phyloP scores from a whole-genome alignment of 2,329 filamentous ascomycete genomes.

The Aurifilum marmelostoma region DNA sequence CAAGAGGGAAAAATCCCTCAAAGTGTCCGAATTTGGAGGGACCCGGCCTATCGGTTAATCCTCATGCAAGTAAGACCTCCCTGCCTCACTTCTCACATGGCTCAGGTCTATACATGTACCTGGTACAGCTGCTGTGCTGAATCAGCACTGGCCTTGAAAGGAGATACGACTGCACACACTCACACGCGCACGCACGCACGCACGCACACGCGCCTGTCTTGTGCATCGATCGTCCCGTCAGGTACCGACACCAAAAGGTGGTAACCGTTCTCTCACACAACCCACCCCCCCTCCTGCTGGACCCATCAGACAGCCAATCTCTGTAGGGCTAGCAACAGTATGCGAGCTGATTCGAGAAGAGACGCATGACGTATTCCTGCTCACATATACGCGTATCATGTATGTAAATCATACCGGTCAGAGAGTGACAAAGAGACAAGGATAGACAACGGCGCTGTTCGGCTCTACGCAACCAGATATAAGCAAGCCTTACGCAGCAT shows the following conservation, averaged over 20 bases:
- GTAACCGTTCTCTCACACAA: not conserved
- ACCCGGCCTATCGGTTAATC: constrained; percentile 6
- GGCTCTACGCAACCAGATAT: not conserved
- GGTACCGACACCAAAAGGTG: not conserved
- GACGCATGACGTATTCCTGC: not conserved
- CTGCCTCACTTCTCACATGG: not conserved
- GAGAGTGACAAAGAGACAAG: not conserved
- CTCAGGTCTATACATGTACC: not conserved
- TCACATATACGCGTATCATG: too few relatives aligned
- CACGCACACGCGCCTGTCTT: not conserved
- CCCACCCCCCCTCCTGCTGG: not conserved
- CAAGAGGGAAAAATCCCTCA: not conserved
- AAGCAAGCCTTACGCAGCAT: not conserved
- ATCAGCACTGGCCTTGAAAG: not conserved
- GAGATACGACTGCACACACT: too few relatives aligned
- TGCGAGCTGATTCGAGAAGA: not conserved
- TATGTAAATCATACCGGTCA: too few relatives aligned
- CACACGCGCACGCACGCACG: not conserved
- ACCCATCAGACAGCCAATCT: not conserved
- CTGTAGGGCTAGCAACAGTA: not conserved
- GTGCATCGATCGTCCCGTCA: not conserved
- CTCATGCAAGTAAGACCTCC: not conserved
- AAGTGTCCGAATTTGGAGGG: too few relatives aligned
- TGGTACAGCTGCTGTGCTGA: not conserved
- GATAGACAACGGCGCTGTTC: not conserved